Evolutionary conservation across 2,329 filamentous ascomycete genomes (phyloP), one percentile per base, ranked within the genome.

Genomic region (Apiospora marii): DNA sequence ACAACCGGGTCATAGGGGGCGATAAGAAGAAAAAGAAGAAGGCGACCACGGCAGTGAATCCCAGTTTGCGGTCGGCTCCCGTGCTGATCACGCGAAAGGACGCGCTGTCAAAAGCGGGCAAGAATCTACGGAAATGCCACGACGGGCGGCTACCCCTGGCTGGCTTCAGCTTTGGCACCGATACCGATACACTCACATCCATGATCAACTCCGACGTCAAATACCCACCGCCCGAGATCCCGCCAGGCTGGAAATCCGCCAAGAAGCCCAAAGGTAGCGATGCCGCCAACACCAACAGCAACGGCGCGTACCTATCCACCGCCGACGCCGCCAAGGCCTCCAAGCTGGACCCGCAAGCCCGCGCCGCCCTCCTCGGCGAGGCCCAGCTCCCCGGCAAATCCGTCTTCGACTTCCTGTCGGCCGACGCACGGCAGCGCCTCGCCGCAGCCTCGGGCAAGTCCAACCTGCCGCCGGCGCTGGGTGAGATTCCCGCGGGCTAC

Each of bases 361-460:
- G 96, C 74, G 95, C 95, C 16, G 91, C 91, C 4, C 86, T 97
- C 0, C 87, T 98, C 1, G 95, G 95, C 48, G 96, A 98, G 83
- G 87, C 90, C 51, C 89, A 90, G 48, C 85, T 98, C 0, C 95
- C 95, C 0, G 94, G 94, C 0, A 98, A 98, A 84, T 98, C 96
- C 0, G 92, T 99, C 3, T 99, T 98, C 81, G 95, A 98, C 82
- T 99, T 93, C 82, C 88, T 99, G 75, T 93, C 93, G 0, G 87
- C 94, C 0, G 89, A 93, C 46, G 91, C 93, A 4, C 91, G 96
- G 74, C 92, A 96, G 70, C 90, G 92, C 37, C 88, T 99, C 64
- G 94, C 89, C 3, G 87, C 90, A 14, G 91, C 91, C 0, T 94
- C 94, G 2, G 95, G 95, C 0, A 94, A 91, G 72, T 83, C 83